phyloP scores from a whole-genome alignment of 768 basidiomycete species.

The Pulveroboletus sp. region DNA sequence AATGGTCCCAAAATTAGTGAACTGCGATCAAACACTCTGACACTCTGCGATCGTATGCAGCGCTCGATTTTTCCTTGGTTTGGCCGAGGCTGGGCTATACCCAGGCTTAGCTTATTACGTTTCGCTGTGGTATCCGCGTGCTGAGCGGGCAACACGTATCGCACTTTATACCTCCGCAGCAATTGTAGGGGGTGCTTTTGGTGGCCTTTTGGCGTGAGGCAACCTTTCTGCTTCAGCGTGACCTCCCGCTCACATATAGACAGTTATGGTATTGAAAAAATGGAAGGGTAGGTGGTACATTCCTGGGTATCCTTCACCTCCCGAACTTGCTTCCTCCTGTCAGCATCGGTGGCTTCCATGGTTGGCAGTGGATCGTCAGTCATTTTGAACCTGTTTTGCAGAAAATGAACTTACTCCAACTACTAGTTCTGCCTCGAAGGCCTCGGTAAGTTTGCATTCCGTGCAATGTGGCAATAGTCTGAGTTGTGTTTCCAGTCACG shows the following conservation, averaged over 20 bases:
- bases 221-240: not conserved
- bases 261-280: slow-evolving; percentile 34
- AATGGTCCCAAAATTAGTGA: slow-evolving; percentile 4
- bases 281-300: slow-evolving; percentile 33
- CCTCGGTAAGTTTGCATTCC: slow-evolving; percentile 9
- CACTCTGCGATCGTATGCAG: slow-evolving; percentile 13
- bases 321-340: not conserved
- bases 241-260: not conserved
- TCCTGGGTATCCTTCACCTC: not conserved
- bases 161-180: slow-evolving; percentile 61
- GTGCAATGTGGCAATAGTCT: not conserved
- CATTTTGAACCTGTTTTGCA: no score
- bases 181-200: slow-evolving; percentile 48
- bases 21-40: not conserved
- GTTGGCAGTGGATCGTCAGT: slow-evolving; percentile 40
- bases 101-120: slow-evolving; percentile 41
- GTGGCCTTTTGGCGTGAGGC: slow-evolving; percentile 46
- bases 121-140: slow-evolving; percentile 57
- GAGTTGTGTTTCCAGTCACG: slow-evolving; percentile 8
- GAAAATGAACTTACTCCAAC: slow-evolving; percentile 1
- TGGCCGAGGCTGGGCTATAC: slow-evolving; percentile 44
- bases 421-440: slow-evolving; percentile 32
- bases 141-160: slow-evolving; percentile 52
- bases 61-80: slow-evolving; percentile 41
- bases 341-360: slow-evolving; percentile 32